Conservation (phyloP, 495 filamentous ascomycete species). For the Aspergillus hancockii region DNA sequence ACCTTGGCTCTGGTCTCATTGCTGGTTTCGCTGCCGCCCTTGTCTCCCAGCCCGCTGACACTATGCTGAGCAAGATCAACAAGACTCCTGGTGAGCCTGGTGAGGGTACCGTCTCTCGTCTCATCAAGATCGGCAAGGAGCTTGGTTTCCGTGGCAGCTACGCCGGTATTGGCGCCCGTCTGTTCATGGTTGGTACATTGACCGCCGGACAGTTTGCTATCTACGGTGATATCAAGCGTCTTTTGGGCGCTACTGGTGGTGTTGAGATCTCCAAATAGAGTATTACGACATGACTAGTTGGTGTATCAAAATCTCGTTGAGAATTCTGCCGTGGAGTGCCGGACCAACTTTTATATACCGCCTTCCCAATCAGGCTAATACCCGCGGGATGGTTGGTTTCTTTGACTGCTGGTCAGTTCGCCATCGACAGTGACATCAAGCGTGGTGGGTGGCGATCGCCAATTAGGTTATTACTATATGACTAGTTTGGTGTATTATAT, state of each 20-base stretch:
- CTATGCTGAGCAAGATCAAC: conserved; percentile 99
- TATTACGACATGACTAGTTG: conserved; percentile 19
- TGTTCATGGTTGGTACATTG: conserved; percentile 75
- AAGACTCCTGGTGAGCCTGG: conserved; percentile 96
- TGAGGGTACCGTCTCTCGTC: conserved; percentile 86
- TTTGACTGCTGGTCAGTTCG: conserved; percentile 90
- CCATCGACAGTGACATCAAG: conserved; percentile 79
- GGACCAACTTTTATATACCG: too few relatives aligned
- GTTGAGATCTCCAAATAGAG: conserved; percentile 70
- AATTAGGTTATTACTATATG: conserved; percentile 36
- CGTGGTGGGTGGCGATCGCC: conserved; percentile 77
- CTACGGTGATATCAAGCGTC: conserved; percentile 67
- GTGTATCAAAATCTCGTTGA: conserved; percentile 42
- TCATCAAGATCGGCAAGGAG: conserved; percentile 96
- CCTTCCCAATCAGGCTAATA: too few relatives aligned
- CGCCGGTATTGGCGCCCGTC: conserved; percentile 88
- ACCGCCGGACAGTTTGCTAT: conserved; percentile 97
- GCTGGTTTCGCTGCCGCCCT: conserved; percentile 97
- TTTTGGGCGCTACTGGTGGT: conserved; percentile 70
- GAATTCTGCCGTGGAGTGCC: conserved; percentile 8
- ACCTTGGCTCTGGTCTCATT: conserved; percentile 92
- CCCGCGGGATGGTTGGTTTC: conserved; percentile 55
- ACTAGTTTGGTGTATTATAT: conserved; percentile 34
- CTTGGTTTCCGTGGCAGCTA: conserved; percentile 88
- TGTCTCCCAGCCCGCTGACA: conserved; percentile 97